Evolutionary conservation across 306 rosid genomes (phyloP).

Genomic region (Cotoneaster glaucophyllus): DNA sequence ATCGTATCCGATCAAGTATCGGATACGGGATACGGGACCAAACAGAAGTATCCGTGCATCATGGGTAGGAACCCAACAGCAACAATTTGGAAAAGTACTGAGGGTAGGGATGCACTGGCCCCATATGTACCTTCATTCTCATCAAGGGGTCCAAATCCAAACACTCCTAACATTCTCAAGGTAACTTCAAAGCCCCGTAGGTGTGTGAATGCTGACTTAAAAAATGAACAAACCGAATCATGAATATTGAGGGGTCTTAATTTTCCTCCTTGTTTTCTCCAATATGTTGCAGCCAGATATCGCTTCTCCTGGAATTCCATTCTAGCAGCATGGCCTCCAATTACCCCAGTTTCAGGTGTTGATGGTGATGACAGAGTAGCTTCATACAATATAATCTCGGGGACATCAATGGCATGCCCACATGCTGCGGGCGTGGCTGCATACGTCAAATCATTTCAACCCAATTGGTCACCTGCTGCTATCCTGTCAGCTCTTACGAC

Average conservation of each 20-base stretch:
- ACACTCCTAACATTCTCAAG: slow-evolving; percentile 32
- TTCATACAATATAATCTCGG: background rate
- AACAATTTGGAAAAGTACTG: slow-evolving; percentile 30
- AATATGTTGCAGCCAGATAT: slow-evolving; percentile 32
- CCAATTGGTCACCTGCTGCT: slow-evolving; percentile 45
- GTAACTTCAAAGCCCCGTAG: background rate
- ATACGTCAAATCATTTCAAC: slow-evolving; percentile 46
- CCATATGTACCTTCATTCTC: slow-evolving; percentile 33
- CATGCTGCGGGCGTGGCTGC: slow-evolving; percentile 41
- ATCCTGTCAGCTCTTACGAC: slow-evolving; percentile 43
- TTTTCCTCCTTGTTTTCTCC: background rate
- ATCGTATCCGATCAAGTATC: too few species aligned
- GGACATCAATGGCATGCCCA: slow-evolving; percentile 60
- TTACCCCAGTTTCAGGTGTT: background rate
- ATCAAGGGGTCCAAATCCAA: slow-evolving; percentile 55
- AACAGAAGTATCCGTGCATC: too few species aligned
- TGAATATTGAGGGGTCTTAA: too few species aligned
- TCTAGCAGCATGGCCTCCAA: slow-evolving; percentile 37
- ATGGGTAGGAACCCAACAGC: slow-evolving; percentile 30
- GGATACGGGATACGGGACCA: too few species aligned
- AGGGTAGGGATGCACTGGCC: slow-evolving; percentile 12
- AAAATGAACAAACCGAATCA: too few species aligned
- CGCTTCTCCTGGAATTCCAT: slow-evolving; percentile 35
- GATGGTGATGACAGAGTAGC: slow-evolving; percentile 14
- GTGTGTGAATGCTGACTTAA: too few species aligned